Evolutionary conservation across 306 rosid species (phyloP).

Genomic region (Albizia julibrissin): DNA sequence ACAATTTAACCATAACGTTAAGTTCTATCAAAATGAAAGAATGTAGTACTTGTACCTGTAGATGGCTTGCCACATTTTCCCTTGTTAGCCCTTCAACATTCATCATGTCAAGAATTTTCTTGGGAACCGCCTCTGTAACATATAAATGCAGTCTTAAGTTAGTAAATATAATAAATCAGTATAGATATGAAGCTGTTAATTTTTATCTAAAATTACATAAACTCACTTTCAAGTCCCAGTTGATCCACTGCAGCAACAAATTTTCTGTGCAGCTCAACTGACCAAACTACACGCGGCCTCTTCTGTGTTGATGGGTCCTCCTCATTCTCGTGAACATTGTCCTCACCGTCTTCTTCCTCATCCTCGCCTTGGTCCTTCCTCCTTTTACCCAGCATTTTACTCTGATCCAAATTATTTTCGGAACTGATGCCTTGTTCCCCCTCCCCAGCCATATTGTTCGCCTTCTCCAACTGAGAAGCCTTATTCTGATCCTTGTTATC

Average conservation of each 20-base stretch:
- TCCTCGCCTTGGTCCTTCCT: conserved; percentile 61
- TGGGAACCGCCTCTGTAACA: conserved; percentile 79
- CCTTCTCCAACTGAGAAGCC: conserved; percentile 35
- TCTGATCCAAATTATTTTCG: conserved; percentile 38
- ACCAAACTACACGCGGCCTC: conserved; percentile 80
- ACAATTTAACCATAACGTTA: no score
- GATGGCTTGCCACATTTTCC: conserved; percentile 94
- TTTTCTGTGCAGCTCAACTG: conserved; percentile 63
- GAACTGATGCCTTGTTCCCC: conserved; percentile 39
- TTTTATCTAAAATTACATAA: conserved; percentile 20
- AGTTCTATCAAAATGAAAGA: background rate
- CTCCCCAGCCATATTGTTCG: conserved; percentile 31
- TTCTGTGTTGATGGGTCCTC: conserved; percentile 56
- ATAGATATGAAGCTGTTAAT: background rate
- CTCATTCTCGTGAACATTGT: conserved; percentile 51
- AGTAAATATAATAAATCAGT: conserved; percentile 14
- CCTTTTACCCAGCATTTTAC: conserved; percentile 39
- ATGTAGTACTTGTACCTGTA: conserved; percentile 55
- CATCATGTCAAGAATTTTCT: conserved; percentile 84
- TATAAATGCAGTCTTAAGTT: conserved; percentile 13
- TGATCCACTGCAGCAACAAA: conserved; percentile 72
- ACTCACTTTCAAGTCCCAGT: conserved; percentile 79
- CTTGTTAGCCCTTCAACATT: conserved; percentile 86
- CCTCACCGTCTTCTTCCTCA: conserved; percentile 60
- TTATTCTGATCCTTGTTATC: conserved; percentile 51